phyloP scores from a whole-genome alignment of 305 asterid species.

The Solanum hybrid region DNA sequence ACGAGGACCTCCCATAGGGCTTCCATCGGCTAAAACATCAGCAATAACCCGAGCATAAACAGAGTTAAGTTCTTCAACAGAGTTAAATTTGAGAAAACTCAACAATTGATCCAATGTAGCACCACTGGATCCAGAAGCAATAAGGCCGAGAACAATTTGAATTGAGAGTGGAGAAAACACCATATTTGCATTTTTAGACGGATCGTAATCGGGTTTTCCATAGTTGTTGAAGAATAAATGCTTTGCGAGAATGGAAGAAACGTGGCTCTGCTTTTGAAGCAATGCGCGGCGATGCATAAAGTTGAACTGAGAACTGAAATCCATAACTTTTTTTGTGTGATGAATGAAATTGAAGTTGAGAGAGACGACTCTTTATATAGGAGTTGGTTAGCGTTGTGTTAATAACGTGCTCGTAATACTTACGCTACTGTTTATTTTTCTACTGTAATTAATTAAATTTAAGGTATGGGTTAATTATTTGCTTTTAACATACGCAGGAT shows the following conservation, averaged over 20 bases:
- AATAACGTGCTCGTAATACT: neutral
- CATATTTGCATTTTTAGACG: slow-evolving; percentile 10
- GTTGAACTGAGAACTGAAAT: neutral
- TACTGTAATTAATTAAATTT: neutral
- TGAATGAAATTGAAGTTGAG: neutral
- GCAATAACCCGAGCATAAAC: slow-evolving; percentile 35
- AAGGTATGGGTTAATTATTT: neutral
- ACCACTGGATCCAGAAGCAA: slow-evolving; percentile 50
- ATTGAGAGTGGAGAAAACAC: slow-evolving; percentile 61
- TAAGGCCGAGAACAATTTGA: slow-evolving; percentile 42
- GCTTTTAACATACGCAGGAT: neutral
- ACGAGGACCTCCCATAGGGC: slow-evolving; percentile 46
- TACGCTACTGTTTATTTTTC: neutral
- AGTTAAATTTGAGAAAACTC: slow-evolving; percentile 28
- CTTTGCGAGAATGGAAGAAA: slow-evolving; percentile 33
- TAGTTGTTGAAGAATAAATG: slow-evolving; percentile 27
- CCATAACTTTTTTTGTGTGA: neutral
- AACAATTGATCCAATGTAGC: slow-evolving; percentile 44
- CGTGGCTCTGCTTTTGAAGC: slow-evolving; percentile 36
- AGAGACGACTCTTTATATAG: neutral
- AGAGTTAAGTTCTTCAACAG: slow-evolving; percentile 29
- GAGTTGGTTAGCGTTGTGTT: neutral
- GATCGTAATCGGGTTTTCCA: neutral
- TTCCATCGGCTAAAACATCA: slow-evolving; percentile 38
- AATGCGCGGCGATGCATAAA: slow-evolving; percentile 33